Conservation (phyloP, 1,284 basidiomycete genomes). For the Pholiota adiposa region DNA sequence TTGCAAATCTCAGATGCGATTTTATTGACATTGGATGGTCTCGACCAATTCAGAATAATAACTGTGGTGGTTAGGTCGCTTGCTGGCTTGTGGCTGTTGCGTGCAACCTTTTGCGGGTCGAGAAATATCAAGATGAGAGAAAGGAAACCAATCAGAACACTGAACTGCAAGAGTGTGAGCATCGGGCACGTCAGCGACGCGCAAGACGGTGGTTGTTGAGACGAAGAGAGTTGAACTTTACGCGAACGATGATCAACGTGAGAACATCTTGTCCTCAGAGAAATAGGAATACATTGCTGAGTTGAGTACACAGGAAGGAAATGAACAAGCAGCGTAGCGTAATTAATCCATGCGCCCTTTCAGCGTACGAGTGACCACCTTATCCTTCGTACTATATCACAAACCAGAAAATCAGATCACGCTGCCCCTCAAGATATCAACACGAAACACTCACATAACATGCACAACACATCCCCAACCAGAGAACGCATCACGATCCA, state of each 20-base stretch:
- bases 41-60: conserved; percentile 68
- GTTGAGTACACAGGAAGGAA: conserved; percentile 17
- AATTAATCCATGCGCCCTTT: conserved; percentile 91
- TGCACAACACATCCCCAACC: conserved; percentile 98
- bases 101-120: background rate
- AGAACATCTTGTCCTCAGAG: conserved; percentile 15
- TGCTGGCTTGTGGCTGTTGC: background rate
- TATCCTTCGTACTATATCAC: conserved; percentile 77
- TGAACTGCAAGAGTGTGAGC: conserved; percentile 4
- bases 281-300: conserved; percentile 17
- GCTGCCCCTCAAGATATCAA: background rate
- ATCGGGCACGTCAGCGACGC: background rate
- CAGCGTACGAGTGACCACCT: conserved; percentile 83
- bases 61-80: conserved; percentile 44
- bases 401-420: conserved; percentile 11
- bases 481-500: conserved; percentile 96
- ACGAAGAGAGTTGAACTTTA: background rate
- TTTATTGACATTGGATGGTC: conserved; percentile 59
- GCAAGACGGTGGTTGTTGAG: background rate
- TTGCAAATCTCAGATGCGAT: conserved; percentile 58
- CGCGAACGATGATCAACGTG: conserved; percentile 11
- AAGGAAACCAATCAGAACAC: conserved; percentile 4
- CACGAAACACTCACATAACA: conserved; percentile 77
- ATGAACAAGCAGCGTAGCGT: conserved; percentile 20
- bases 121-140: conserved; percentile 18